Conservation (phyloP, 257 asterid species). For the Parsonsia alboflavescens region DNA sequence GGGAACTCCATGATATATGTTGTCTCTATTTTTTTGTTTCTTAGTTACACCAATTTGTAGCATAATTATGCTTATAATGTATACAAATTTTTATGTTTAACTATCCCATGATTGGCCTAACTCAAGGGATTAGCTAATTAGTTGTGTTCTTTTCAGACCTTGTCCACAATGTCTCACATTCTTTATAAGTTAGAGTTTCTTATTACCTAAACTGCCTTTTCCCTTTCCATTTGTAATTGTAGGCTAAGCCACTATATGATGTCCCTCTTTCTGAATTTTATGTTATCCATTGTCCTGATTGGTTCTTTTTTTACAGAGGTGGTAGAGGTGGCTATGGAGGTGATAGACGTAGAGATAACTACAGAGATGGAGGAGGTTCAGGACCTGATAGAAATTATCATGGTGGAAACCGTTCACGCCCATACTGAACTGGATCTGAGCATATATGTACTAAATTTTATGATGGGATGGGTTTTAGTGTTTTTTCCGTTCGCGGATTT, state of each 20-base stretch:
- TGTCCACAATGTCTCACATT: no score
- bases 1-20: not conserved
- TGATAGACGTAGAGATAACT: slow-evolving; percentile 78
- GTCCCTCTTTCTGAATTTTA: not conserved
- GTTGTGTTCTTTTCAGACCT: not conserved
- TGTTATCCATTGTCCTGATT: slow-evolving; percentile 10
- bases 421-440: slow-evolving; percentile 54
- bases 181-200: no score
- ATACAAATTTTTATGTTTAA: not conserved
- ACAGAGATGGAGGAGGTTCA: slow-evolving; percentile 76
- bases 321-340: slow-evolving; percentile 95
- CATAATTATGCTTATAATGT: no score
- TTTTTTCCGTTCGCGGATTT: slow-evolving; percentile 61
- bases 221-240: not conserved
- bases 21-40: no score
- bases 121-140: not conserved
- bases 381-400: slow-evolving; percentile 89
- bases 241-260: not conserved
- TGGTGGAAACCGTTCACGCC: slow-evolving; percentile 97
- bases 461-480: slow-evolving; percentile 58
- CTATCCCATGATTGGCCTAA: no score
- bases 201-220: not conserved
- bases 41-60: no score
- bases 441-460: slow-evolving; percentile 67
- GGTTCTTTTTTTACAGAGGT: slow-evolving; percentile 43